These are phyloP conservation scores for Cunninghamia lanceolata DNA, from an alignment of 75 land plant genomes.

Conservation along the genomic window DNA sequence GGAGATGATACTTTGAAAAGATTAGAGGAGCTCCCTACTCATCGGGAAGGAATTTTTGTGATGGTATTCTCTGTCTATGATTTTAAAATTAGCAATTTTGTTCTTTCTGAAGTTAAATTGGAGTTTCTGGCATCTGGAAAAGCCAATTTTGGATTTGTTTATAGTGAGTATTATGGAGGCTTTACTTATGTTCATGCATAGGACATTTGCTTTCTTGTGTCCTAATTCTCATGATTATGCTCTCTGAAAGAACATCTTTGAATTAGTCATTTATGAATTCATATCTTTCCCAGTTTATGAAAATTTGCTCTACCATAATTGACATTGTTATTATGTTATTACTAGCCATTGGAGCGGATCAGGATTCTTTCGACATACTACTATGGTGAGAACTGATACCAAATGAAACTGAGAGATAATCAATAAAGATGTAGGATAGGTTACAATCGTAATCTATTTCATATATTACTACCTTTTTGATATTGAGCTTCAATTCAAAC, in stretches of 20 bases:
- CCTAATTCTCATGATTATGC: background rate
- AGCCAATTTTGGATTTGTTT: background rate
- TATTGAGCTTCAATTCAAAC: background rate
- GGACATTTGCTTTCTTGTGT: background rate
- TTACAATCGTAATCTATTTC: background rate
- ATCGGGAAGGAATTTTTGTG: conserved; percentile 93
- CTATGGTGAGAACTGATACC: conserved; percentile 69
- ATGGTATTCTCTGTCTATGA: conserved; percentile 54
- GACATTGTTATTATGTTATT: conserved; percentile 13
- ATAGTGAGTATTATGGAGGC: background rate
- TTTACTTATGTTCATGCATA: background rate
- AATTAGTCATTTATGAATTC: background rate
- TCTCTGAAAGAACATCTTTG: background rate
- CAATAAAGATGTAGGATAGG: background rate
- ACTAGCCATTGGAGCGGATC: conserved; percentile 92
- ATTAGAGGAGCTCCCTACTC: conserved; percentile 91
- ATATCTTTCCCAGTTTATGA: background rate
- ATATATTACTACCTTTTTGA: background rate
- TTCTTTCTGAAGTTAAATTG: background rate
- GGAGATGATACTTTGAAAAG: conserved; percentile 85
- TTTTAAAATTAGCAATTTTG: background rate
- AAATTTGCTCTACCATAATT: background rate
- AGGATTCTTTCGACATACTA: conserved; percentile 89
- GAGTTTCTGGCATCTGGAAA: background rate
- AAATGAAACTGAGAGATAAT: background rate